phyloP scores from a whole-genome alignment of 2,329 filamentous ascomycete species.

The Diplodia sapinea region DNA sequence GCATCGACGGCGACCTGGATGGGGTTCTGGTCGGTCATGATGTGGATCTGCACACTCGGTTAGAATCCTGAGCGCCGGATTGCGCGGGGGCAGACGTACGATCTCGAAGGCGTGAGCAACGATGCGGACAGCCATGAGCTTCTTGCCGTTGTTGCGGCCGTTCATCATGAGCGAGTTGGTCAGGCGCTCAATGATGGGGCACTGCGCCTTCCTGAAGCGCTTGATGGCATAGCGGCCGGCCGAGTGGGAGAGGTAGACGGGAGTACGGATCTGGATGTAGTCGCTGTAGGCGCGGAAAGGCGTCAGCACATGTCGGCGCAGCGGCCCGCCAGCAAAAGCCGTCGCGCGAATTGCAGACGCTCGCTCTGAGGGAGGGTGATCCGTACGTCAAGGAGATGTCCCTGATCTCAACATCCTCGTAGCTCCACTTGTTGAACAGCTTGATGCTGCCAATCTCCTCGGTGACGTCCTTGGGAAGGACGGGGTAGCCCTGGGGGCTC shows the following conservation, averaged over 20 bases:
- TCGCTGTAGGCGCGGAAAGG: constrained; percentile 67
- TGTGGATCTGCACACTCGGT: constrained; percentile 76
- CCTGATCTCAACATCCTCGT: constrained; percentile 99
- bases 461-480: constrained; percentile 91
- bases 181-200: constrained; percentile 99
- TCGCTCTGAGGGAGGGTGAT: constrained; percentile 26
- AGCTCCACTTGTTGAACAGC: constrained; percentile 98
- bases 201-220: constrained; percentile 99
- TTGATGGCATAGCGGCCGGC: constrained; percentile 98
- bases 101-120: constrained; percentile 99
- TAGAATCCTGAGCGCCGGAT: background rate
- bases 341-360: background rate
- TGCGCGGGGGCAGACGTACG: constrained; percentile 64
- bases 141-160: constrained; percentile 99
- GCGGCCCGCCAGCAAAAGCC: background rate
- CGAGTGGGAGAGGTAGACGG: constrained; percentile 98
- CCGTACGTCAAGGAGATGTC: constrained; percentile 99
- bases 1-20: constrained; percentile 99
- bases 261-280: constrained; percentile 99
- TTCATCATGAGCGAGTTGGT: constrained; percentile 99
- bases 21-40: constrained; percentile 99
- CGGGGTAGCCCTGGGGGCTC: constrained; percentile 73
- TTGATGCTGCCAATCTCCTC: constrained; percentile 90
- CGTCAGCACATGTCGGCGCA: constrained; percentile 40
- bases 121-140: constrained; percentile 99